phyloP scores from a whole-genome alignment of 306 rosid species.

The Senna tora region DNA sequence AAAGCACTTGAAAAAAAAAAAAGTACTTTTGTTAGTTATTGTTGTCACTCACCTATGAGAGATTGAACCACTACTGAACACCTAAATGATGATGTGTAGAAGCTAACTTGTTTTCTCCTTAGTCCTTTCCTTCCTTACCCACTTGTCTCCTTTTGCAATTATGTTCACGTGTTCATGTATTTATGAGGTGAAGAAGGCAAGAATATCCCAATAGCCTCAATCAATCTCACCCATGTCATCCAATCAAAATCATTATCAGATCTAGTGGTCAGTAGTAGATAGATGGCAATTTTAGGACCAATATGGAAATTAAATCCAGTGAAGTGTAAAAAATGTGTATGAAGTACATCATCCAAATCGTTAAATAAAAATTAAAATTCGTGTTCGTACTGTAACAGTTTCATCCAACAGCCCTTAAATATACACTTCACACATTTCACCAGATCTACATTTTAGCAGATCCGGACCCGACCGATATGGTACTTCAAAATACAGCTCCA shows the following conservation, averaged over 20 bases:
- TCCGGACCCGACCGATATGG: too few species aligned
- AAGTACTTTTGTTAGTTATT: too few species aligned
- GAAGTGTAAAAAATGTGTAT: too few species aligned
- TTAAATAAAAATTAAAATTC: too few species aligned
- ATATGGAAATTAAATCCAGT: too few species aligned
- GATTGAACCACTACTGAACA: conserved; percentile 5
- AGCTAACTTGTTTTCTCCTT: not conserved
- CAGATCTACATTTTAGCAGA: too few species aligned
- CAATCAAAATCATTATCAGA: conserved; percentile 35
- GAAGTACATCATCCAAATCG: too few species aligned
- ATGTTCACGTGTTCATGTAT: conserved; percentile 27
- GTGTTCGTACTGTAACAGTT: too few species aligned
- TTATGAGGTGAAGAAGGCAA: conserved; percentile 24
- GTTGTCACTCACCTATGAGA: conserved; percentile 43
- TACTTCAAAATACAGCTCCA: too few species aligned
- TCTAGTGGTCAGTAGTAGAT: not conserved
- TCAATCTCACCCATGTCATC: conserved; percentile 26
- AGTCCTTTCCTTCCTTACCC: not conserved
- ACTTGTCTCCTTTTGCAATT: conserved; percentile 4
- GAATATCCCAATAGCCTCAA: conserved; percentile 33
- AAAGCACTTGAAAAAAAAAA: too few species aligned
- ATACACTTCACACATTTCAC: too few species aligned
- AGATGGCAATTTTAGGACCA: conserved; percentile 14
- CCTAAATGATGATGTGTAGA: conserved; percentile 32
- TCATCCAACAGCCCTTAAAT: too few species aligned